These are phyloP conservation scores for Taxillus chinensis DNA, from an alignment of 164 flowering plant genomes.

Conservation along the genomic window DNA sequence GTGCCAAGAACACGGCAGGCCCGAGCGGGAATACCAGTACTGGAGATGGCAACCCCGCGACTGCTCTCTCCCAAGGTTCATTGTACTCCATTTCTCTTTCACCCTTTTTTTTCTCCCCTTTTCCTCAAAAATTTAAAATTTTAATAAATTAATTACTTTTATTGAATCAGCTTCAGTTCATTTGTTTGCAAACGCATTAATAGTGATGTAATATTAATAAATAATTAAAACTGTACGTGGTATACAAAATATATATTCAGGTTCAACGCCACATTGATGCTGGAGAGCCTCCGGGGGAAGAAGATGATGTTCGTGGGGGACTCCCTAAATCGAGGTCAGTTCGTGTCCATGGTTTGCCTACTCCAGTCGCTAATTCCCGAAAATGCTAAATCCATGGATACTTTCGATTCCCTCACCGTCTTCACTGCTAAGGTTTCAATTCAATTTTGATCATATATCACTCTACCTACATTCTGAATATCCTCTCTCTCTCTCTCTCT, in stretches of 20 bases:
- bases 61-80: constrained; percentile 62
- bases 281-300: constrained; percentile 67
- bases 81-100: background rate
- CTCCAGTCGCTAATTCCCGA: constrained; percentile 37
- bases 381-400: constrained; percentile 32
- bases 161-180: too few relatives aligned
- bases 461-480: too few relatives aligned
- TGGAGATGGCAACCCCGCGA: constrained; percentile 90
- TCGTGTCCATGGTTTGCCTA: constrained; percentile 86
- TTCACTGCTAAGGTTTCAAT: constrained; percentile 69
- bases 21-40: constrained; percentile 57
- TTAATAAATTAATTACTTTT: too few relatives aligned
- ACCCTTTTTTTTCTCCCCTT: too few relatives aligned
- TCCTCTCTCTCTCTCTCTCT: too few relatives aligned
- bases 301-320: constrained; percentile 86
- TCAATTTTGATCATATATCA: background rate
- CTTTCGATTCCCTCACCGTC: constrained; percentile 48
- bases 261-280: constrained; percentile 74
- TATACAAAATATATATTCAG: constrained; percentile 21
- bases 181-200: background rate
- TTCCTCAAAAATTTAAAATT: too few relatives aligned
- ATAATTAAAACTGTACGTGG: too few relatives aligned
- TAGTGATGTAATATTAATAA: background rate
- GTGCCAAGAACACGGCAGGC: constrained; percentile 76
- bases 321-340: constrained; percentile 72